Evolutionary conservation across 768 basidiomycete genomes (phyloP), one percentile per base, ranked within the genome.

Genomic region (Trametopsis cervina): DNA sequence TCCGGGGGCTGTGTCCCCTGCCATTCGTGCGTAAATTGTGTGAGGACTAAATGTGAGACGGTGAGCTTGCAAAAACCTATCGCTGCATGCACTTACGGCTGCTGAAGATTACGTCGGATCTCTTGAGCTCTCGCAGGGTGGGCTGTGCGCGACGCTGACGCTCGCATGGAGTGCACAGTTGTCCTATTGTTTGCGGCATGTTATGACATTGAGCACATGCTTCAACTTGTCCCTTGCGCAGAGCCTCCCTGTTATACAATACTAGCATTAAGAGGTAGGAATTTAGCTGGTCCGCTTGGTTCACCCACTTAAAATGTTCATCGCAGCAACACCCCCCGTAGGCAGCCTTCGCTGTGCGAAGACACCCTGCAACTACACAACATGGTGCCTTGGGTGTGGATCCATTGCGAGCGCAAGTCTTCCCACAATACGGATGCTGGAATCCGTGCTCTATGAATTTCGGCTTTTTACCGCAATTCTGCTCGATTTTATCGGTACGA

Each of bases 381-480:
- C 67, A 66, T 15, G 62, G 60, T 17, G 67, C 66, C 29, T 15
- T 33, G 29, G 29, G 15, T 7, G 9, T 15, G 13, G 62, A 60
- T n/a, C 57, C 57, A 27, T 64, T 72, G 40, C 77, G 69, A 46
- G 81, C 81, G 58, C 81, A 83, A 42, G 73, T 78, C 54, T 71
- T 77, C 55, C 81, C 72, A 57, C 81, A 83, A 59, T 76, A 83
- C 25, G 74, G 70, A 56, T 82, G 79, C 52, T 70, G 70, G 52
- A 69, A 62, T 15, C 81, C 81, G 51, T 75, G 71, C n/a, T 81
- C 81, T n/a, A 78, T 62, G 59, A 74, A 82, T 66, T 78, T 83
- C 12, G 80, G 78, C 60, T 73, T 80, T 50, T 68, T 68, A 12
- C 76, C 74, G 62, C 81, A 83, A 49, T 72, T 71, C 81, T 83